A percentile compares a stretch with the other conserved stretches of the same genome.
Conservation (phyloP, 768 basidiomycete species). For the Boletus pseudopeckii region DNA sequence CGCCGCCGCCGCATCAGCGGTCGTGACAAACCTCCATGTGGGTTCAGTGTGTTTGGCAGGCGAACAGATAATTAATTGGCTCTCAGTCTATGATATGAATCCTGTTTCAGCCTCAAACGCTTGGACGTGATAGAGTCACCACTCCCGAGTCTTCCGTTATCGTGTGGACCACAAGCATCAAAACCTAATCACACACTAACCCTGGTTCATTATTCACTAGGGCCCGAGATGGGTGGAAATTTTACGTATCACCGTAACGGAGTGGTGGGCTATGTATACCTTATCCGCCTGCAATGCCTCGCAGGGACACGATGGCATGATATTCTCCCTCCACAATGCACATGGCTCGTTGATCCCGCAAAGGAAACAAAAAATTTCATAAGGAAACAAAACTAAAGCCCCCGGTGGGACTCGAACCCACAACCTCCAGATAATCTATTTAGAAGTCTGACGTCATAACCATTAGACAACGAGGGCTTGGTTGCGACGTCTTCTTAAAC, state of each 20-base stretch:
- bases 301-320: neutral
- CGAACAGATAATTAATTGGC: too few species aligned
- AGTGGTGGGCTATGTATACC: constrained; percentile 4
- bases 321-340: neutral
- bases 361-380: neutral
- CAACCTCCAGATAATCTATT: constrained; percentile 80
- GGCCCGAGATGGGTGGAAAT: constrained; percentile 5
- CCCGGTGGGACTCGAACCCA: constrained; percentile 85
- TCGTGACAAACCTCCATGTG: neutral
- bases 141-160: neutral
- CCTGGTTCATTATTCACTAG: neutral
- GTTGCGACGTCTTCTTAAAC: neutral
- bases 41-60: too few species aligned
- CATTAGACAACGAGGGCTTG: constrained; percentile 82
- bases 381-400: constrained; percentile 40
- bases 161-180: neutral
- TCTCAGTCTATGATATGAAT: too few species aligned
- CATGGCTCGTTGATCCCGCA: neutral
- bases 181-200: neutral
- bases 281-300: neutral
- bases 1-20: neutral
- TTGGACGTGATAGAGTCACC: neutral
- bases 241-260: constrained; percentile 22
- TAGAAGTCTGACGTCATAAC: constrained; percentile 92
- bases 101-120: neutral